Evolutionary conservation across 169 alveolate genomes (phyloP).

Genomic region (Pseudocohnilembus persalinus): DNA sequence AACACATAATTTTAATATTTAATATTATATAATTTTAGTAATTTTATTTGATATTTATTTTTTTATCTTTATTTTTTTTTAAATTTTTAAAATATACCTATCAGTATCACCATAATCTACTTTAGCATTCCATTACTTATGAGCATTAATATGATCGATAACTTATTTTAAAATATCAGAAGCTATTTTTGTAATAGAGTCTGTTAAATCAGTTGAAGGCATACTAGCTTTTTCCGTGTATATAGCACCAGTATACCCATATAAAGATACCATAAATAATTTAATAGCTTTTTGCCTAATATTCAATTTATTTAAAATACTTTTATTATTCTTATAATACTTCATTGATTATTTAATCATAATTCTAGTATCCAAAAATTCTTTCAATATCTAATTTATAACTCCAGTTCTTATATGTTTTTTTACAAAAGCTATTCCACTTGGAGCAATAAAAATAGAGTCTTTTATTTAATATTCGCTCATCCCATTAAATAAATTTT

Average conservation of each 20-base stretch:
- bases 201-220: constrained; percentile 83
- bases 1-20: no score
- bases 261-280: constrained; percentile 71
- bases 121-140: constrained; percentile 55
- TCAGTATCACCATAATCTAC: constrained; percentile 86
- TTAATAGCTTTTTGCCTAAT: constrained; percentile 75
- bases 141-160: constrained; percentile 53
- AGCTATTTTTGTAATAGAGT: constrained; percentile 68
- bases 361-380: constrained; percentile 74
- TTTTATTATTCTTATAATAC: constrained; percentile 48
- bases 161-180: constrained; percentile 59
- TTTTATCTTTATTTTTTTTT: no score
- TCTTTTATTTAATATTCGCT: constrained; percentile 47
- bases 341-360: constrained; percentile 77
- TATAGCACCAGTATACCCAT: constrained; percentile 83
- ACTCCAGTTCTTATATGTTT: constrained; percentile 72
- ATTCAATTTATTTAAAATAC: constrained; percentile 56
- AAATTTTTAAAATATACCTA: constrained; percentile 18
- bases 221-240: constrained; percentile 75
- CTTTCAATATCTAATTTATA: constrained; percentile 71
- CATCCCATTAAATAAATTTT: constrained; percentile 40
- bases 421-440: constrained; percentile 64
- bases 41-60: no score
- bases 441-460: constrained; percentile 64
- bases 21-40: no score